Percentiles rank a stretch among this genome's conserved stretches.
These are phyloP conservation scores for Mycena citricolor DNA, from an alignment of 1,284 basidiomycete genomes.

Conservation along the genomic window DNA sequence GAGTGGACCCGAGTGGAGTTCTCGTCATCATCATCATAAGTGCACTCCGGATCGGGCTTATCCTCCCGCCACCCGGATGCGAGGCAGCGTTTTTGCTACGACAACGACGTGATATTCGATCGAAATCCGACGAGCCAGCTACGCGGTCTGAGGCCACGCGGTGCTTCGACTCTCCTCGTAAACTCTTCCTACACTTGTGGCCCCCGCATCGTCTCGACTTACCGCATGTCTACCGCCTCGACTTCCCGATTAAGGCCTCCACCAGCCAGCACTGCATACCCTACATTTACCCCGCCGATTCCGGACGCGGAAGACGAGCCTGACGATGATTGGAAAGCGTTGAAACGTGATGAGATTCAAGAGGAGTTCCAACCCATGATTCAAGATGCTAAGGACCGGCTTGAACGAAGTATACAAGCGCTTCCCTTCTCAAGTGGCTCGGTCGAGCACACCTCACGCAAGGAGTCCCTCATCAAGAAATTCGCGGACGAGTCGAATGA, in stretches of 20 bases:
- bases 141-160: too few relatives aligned
- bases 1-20: too few relatives aligned
- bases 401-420: constrained; percentile 37
- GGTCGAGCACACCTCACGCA: constrained; percentile 23
- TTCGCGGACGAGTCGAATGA: constrained; percentile 40
- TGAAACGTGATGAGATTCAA: constrained; percentile 44
- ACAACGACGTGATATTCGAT: constrained; percentile 14
- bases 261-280: constrained; percentile 11
- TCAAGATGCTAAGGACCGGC: constrained; percentile 45
- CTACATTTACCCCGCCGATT: constrained; percentile 22
- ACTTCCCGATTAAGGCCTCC: constrained; percentile 16
- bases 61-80: constrained; percentile 26
- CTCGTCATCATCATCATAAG: too few relatives aligned
- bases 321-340: constrained; percentile 51
- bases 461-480: constrained; percentile 34
- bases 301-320: constrained; percentile 44
- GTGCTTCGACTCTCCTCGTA: constrained; percentile 34
- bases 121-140: too few relatives aligned
- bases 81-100: constrained; percentile 19
- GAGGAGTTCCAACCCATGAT: constrained; percentile 43
- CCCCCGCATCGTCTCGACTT: constrained; percentile 20
- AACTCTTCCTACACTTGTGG: constrained; percentile 27
- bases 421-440: constrained; percentile 24
- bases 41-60: too few relatives aligned
- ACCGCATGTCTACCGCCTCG: constrained; percentile 18